Conservation (phyloP, 495 filamentous ascomycete genomes). For the Lasiosphaeris hirsuta region DNA sequence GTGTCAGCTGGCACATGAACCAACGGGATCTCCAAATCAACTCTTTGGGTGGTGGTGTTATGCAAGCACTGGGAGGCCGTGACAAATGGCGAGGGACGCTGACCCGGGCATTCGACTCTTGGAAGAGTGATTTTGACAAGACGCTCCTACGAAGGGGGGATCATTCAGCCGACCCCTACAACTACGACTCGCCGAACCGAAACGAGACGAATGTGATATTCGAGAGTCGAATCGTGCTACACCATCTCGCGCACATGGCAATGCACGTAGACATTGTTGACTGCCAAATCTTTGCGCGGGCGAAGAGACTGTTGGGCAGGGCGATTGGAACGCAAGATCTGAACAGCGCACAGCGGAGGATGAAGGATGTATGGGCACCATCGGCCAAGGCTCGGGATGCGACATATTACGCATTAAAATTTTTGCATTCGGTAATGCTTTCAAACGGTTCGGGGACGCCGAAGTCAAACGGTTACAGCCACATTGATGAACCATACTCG, state of each 20-base stretch:
- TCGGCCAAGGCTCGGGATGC: conserved; percentile 90
- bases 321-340: conserved; percentile 81
- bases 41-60: conserved; percentile 70
- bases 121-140: conserved; percentile 91
- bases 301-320: conserved; percentile 77
- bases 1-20: conserved; percentile 97
- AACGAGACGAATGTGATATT: conserved; percentile 74
- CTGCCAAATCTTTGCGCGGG: conserved; percentile 91
- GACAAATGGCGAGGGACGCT: conserved; percentile 91
- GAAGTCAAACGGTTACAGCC: conserved; percentile 31
- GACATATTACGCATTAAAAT: conserved; percentile 88
- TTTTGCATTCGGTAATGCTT: conserved; percentile 75
- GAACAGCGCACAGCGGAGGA: conserved; percentile 72
- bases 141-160: conserved; percentile 53
- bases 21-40: conserved; percentile 93
- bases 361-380: conserved; percentile 88
- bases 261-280: conserved; percentile 98
- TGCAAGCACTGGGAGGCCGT: conserved; percentile 77
- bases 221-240: conserved; percentile 81
- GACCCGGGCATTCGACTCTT: conserved; percentile 88
- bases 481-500: conserved; percentile 54
- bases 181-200: conserved; percentile 38
- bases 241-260: conserved; percentile 94
- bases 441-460: conserved; percentile 42
- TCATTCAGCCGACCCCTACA: conserved; percentile 44